A percentile compares a stretch with the other conserved stretches of the same genome.
Evolutionary conservation across 106 monocot species (phyloP).

Genomic region (Chionographis japonica): DNA sequence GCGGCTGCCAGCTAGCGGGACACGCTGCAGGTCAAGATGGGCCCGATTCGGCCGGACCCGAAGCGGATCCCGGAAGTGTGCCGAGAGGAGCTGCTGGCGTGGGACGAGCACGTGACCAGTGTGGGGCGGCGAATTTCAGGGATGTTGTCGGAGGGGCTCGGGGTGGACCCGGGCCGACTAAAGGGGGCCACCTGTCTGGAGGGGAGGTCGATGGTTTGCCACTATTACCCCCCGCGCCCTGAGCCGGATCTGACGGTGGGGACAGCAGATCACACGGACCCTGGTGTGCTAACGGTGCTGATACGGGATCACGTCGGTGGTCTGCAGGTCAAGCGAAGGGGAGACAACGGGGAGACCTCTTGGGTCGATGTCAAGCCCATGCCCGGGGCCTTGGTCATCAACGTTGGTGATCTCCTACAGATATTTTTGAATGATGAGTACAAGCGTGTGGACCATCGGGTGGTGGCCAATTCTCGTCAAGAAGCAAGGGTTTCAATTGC

Average conservation of each 20-base stretch:
- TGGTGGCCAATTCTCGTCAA: no score
- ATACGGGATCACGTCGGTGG: constrained; percentile 57
- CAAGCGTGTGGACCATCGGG: no score
- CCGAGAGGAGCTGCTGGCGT: constrained; percentile 28
- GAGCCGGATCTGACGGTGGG: constrained; percentile 71
- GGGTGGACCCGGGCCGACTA: constrained; percentile 22
- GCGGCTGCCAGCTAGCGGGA: constrained; percentile 30
- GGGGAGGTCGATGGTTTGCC: no score
- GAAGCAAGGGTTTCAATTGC: no score
- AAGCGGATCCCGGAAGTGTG: constrained; percentile 26
- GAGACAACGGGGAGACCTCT: no score
- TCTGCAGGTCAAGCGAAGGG: constrained; percentile 41
- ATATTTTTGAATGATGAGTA: no score
- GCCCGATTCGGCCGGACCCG: constrained; percentile 6
- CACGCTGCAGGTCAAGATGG: constrained; percentile 20
- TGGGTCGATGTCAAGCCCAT: constrained; percentile 47
- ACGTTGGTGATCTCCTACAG: constrained; percentile 45
- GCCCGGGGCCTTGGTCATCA: constrained; percentile 29
- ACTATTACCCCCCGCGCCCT: constrained; percentile 75
- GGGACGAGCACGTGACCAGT: constrained; percentile 29
- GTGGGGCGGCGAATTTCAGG: constrained; percentile 35
- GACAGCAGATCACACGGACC: constrained; percentile 47
- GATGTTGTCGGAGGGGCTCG: constrained; percentile 63
- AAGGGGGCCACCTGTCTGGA: no score
- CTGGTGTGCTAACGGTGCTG: constrained; percentile 54